Percentiles rank a stretch among this genome's conserved stretches.
Evolutionary conservation across 768 basidiomycete species (phyloP).

Genomic region (Xerocomellus intermedius): DNA sequence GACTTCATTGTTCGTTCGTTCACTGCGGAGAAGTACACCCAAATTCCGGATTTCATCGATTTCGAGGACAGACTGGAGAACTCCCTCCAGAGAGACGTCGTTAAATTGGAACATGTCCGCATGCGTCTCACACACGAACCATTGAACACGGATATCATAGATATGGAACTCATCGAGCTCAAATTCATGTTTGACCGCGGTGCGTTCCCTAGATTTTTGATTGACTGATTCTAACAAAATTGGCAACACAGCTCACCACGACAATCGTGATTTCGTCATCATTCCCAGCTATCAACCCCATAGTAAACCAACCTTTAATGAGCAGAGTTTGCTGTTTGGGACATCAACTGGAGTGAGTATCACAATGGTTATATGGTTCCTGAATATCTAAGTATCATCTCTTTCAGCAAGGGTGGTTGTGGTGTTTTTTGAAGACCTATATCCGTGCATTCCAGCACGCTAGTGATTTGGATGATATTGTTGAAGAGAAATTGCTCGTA

Average conservation of each 20-base stretch:
- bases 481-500: constrained; percentile 78
- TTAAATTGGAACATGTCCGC: constrained; percentile 81
- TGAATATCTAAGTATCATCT: background rate
- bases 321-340: constrained; percentile 67
- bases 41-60: constrained; percentile 82
- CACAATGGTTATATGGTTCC: background rate
- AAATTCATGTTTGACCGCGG: constrained; percentile 80
- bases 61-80: constrained; percentile 82
- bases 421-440: constrained; percentile 70
- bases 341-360: constrained; percentile 59
- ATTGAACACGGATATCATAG: constrained; percentile 67
- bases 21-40: constrained; percentile 77
- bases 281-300: constrained; percentile 77
- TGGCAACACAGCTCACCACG: constrained; percentile 59
- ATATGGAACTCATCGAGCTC: constrained; percentile 81
- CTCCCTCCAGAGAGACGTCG: constrained; percentile 79
- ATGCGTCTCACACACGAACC: constrained; percentile 79
- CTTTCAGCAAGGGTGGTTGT: constrained; percentile 67
- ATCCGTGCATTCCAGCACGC: constrained; percentile 75
- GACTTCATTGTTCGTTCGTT: constrained; percentile 83
- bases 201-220: constrained; percentile 33
- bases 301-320: constrained; percentile 48
- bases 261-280: constrained; percentile 84
- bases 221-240: constrained; percentile 4
- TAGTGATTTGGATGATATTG: constrained; percentile 76